A percentile compares a stretch with the other conserved stretches of the same genome.
These are phyloP conservation scores for Hanseniaspora guilliermondii DNA, from an alignment of 805 yeast species.

Conservation along the genomic window DNA sequence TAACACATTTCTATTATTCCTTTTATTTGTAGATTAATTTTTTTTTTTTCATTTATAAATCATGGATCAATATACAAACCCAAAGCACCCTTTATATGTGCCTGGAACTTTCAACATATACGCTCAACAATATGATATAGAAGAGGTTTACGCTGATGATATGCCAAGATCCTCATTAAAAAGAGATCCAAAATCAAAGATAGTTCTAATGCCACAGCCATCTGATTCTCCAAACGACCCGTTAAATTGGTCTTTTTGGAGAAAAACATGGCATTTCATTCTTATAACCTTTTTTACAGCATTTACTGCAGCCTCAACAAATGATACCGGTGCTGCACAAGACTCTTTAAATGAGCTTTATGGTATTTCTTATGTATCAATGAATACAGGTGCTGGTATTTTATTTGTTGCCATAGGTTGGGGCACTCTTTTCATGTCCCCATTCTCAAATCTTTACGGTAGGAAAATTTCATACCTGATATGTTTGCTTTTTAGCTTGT, in stretches of 20 bases:
- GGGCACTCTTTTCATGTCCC: conserved; percentile 51
- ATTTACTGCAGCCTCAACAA: conserved; percentile 60
- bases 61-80: conserved; percentile 31
- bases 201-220: conserved; percentile 48
- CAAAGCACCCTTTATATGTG: conserved; percentile 34
- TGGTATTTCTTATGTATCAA: conserved; percentile 51
- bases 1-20: no score
- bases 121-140: conserved; percentile 27
- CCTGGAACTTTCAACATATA: conserved; percentile 47
- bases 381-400: conserved; percentile 76
- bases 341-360: conserved; percentile 49
- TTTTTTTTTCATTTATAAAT: not conserved
- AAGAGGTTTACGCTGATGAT: conserved; percentile 20
- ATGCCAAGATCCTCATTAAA: conserved; percentile 24
- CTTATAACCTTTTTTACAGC: conserved; percentile 48
- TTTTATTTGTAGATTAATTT: no score
- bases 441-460: conserved; percentile 57
- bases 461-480: conserved; percentile 51
- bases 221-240: conserved; percentile 57
- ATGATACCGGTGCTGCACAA: conserved; percentile 62
- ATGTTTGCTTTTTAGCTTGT: conserved; percentile 45
- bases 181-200: conserved; percentile 28
- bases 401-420: conserved; percentile 57
- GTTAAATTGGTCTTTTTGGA: conserved; percentile 40
- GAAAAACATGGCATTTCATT: conserved; percentile 37